These are phyloP conservation scores for Pouteria glomerata DNA, from an alignment of 148 eudicot genomes.

Conservation along the genomic window DNA sequence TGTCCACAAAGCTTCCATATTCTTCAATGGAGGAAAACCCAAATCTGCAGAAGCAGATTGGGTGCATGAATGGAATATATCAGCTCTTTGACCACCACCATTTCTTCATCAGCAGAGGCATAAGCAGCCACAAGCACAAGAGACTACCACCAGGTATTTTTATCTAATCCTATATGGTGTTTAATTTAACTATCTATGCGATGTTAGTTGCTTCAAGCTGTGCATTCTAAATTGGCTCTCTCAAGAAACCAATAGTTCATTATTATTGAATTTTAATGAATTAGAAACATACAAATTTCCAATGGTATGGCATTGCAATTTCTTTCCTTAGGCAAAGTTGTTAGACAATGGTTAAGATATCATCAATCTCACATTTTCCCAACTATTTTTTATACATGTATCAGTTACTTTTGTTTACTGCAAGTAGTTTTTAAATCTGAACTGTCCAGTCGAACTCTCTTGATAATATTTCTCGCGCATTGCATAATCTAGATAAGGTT, in stretches of 20 bases:
- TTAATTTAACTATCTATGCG: not conserved
- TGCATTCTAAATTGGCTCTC: not conserved
- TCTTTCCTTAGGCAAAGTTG: not conserved
- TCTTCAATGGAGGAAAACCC: slow-evolving; percentile 54
- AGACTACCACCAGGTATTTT: slow-evolving; percentile 53
- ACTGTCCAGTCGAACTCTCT: no score
- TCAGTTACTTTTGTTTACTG: no score
- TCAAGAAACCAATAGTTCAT: no score
- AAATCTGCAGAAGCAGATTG: slow-evolving; percentile 62
- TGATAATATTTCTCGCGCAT: no score
- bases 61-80: slow-evolving; percentile 82
- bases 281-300: not conserved
- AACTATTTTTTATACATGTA: no score
- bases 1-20: slow-evolving; percentile 62
- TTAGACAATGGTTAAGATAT: no score
- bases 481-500: not conserved
- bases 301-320: not conserved
- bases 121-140: slow-evolving; percentile 31
- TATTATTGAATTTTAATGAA: not conserved
- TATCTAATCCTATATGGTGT: not conserved
- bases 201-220: not conserved
- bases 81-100: slow-evolving; percentile 63
- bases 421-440: not conserved
- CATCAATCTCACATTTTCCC: not conserved
- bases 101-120: slow-evolving; percentile 33